Base-by-base conservation (phyloP, 2,329 filamentous ascomycete species). In the Diaporthe citriasiana region DNA sequence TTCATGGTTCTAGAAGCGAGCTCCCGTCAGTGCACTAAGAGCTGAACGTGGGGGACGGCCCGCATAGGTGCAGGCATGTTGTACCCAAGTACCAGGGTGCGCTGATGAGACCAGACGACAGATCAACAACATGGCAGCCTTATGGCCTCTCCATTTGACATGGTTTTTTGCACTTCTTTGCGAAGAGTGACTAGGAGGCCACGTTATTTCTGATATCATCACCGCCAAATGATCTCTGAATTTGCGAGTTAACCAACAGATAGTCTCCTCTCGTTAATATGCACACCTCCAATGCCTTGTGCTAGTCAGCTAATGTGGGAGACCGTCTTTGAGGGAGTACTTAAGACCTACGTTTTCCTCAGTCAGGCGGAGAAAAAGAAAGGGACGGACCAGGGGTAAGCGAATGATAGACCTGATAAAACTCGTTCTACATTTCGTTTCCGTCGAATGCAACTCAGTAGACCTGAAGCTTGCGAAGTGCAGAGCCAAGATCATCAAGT, bases 1-100 rank as follows among this genome's bases (percentile, higher is more conserved):
- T 56, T 59, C 63, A 27, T 38, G 22, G 27, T 66, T 66, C 60
- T 66, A 50, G 30, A 38, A 66, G 60, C 19, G 19, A 66, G 60
- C 60, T 51, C 42, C 60, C 13, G 60, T 50, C 63, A 51, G 45
- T 51, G 33, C 60, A 59, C 33, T 50, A 59, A 30, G 51, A 56
- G 35, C 38, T 33, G 66, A 42, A 42, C 50, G 53, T 50, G 69
- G 69, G 55, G 69, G 42, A 60, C 63, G 63, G 63, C 45, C 63
- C 63, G 63, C 63, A 5, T 51, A 13, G 45, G 35, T 30, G 50
- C 66, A 56, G 53, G 51, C 38, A 47, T 47, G 22, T 60, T 50
- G 42, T 50, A 51, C 45, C 30, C n/a, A 66, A 51, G 63, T 66
- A 66, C 60, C 60, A 15, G 19, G 22, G n/a, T n/a, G n/a, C n/a